A percentile compares a stretch with the other conserved stretches of the same genome.
Evolutionary conservation across 345 rosid genomes (phyloP).

Genomic region (Corymbia maculata): DNA sequence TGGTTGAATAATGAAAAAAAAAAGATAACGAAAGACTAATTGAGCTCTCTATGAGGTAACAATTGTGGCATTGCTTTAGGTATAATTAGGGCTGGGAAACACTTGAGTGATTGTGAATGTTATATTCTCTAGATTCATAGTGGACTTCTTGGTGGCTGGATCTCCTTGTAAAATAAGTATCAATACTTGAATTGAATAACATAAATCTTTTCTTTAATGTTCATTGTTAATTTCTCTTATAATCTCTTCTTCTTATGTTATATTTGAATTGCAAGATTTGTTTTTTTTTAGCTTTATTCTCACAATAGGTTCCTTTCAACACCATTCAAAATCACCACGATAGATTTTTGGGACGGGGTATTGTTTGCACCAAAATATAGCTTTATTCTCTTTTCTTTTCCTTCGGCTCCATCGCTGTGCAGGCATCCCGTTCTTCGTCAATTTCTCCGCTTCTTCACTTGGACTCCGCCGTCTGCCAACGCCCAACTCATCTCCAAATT

Average conservation of each 20-base stretch:
- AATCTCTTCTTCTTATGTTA: background rate
- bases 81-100: background rate
- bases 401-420: background rate
- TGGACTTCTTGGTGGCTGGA: background rate
- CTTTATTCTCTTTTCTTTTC: no score
- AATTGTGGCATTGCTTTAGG: background rate
- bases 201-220: no score
- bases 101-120: background rate
- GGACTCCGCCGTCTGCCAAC: background rate
- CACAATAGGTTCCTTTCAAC: no score
- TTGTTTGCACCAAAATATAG: no score
- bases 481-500: background rate
- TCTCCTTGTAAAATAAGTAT: background rate
- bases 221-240: no score
- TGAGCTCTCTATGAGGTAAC: background rate
- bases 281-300: no score
- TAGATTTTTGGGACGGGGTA: no score
- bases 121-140: background rate
- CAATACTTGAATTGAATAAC: background rate
- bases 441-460: background rate
- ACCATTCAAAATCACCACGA: no score
- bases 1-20: no score
- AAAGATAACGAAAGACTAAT: background rate
- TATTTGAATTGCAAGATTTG: background rate
- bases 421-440: background rate